These are phyloP conservation scores for Gymnopilus dilepis DNA, from an alignment of 768 basidiomycete genomes.

Conservation along the genomic window DNA sequence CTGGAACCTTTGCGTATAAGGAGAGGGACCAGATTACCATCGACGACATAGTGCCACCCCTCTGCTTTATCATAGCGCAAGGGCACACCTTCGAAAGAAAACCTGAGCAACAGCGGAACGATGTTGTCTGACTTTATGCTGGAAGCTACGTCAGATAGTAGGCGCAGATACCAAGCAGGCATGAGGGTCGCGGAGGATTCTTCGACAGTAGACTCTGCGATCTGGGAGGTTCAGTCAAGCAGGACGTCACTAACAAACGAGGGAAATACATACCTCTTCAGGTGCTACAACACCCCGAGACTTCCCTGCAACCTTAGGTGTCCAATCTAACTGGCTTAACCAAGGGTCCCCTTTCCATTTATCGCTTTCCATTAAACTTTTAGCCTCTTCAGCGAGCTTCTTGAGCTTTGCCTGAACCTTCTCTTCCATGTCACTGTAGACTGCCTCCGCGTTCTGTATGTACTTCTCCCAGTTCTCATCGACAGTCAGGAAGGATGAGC, in stretches of 20 bases:
- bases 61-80: conserved; percentile 57
- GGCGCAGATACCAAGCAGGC: conserved; percentile 64
- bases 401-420: conserved; percentile 73
- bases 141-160: conserved; percentile 50
- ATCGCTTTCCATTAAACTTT: conserved; percentile 51
- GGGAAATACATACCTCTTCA: conserved; percentile 22
- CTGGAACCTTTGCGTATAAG: conserved; percentile 53
- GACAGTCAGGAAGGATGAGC: conserved; percentile 88
- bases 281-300: conserved; percentile 60
- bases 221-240: not conserved
- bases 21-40: conserved; percentile 41
- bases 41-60: conserved; percentile 68
- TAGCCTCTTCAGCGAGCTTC: conserved; percentile 72
- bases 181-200: conserved; percentile 22
- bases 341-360: conserved; percentile 79
- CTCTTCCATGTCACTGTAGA: conserved; percentile 77
- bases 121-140: conserved; percentile 51
- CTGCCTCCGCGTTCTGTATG: conserved; percentile 74
- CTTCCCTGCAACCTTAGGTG: conserved; percentile 78
- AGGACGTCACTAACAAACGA: not conserved
- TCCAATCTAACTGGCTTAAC: conserved; percentile 94
- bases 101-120: conserved; percentile 69
- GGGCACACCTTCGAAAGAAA: conserved; percentile 66
- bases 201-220: not conserved
- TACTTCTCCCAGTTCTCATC: conserved; percentile 91